Evolutionary conservation across 1,284 basidiomycete species (phyloP), one percentile per base, ranked within the genome.

Genomic region (Papiliotrema flavescens): DNA sequence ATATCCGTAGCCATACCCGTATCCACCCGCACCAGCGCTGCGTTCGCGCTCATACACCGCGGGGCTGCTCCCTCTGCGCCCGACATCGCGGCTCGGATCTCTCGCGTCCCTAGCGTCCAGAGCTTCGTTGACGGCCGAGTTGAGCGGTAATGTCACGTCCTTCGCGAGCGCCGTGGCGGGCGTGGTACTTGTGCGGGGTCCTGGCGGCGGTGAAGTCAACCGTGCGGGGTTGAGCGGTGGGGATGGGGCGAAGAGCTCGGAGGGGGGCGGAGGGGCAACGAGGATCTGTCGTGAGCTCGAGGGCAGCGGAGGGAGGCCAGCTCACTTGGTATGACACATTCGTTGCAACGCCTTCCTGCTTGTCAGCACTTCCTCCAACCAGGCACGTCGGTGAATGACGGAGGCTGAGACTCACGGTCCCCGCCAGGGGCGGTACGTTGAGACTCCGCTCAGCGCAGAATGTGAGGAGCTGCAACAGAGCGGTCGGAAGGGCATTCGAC

Each of bases 181-280:
- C n/a, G 62, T 63, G 9, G 65, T 59, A 8, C 57, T 46, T 3
- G 64, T 60, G 6, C 60, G 54, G 6, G 62, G 62, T 37, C 0
- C 60, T 49, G 64, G 64, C 2, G 65, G 67, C 0, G 70, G 66
- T 3, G 65, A 64, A 6, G 64, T 62, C 13, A 66, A 56, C 28
- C 66, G 61, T n/a, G 59, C 51, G 4, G 65, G 60, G 46, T 60
- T 51, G 2, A 48, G 51, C 1, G 71, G 70, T 2, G 67, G 61
- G 0, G 64, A 59, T 13, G 73, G 69, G 5, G 62, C 51, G 58
- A 75, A 75, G 19, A 75, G 58, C 47, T 75, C 71, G 2, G 57
- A 45, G 0, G 70, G 69, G 2, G 73, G 61, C 5, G 71, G 70
- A 8, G 73, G 73, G 1, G 65, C 59, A 40, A 75, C 57, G 17